These are phyloP conservation scores for Aspergillus nanangensis DNA, from an alignment of 495 filamentous ascomycete genomes.

Conservation along the genomic window DNA sequence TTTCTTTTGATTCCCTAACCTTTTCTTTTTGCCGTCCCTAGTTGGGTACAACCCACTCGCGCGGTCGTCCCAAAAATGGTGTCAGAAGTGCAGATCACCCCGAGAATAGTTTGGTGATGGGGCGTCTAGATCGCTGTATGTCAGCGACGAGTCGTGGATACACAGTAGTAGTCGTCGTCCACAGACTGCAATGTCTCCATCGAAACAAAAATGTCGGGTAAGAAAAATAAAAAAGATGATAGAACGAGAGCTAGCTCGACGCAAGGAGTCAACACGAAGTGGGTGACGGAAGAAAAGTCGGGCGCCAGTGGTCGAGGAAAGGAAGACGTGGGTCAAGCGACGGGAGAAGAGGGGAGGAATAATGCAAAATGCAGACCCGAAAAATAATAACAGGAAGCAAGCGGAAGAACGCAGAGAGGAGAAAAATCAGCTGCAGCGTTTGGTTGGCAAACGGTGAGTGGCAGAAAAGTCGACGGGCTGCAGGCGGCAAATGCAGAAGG, in stretches of 20 bases:
- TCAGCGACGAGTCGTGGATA: conserved; percentile 22
- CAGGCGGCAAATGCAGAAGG: too few relatives aligned
- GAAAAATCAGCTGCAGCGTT: not conserved
- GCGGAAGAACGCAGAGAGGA: not conserved
- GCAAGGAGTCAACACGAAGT: too few relatives aligned
- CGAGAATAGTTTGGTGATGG: conserved; percentile 14
- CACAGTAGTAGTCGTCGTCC: conserved; percentile 13
- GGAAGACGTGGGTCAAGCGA: not conserved
- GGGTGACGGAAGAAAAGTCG: conserved; percentile 3
- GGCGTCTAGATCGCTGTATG: conserved; percentile 24
- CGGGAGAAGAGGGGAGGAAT: too few relatives aligned
- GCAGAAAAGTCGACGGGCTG: conserved; percentile 1
- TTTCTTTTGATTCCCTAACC: conserved; percentile 4
- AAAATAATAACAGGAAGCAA: not conserved
- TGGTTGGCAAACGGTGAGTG: not conserved
- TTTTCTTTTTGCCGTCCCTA: not conserved
- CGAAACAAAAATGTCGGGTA: conserved; percentile 13
- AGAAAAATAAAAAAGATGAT: not conserved
- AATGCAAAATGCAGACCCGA: not conserved
- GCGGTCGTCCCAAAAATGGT: conserved; percentile 6
- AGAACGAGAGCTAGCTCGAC: conserved; percentile 8
- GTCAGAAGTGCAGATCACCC: conserved; percentile 15
- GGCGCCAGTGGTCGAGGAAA: conserved; percentile 6
- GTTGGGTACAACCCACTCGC: conserved; percentile 1
- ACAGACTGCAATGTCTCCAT: conserved; percentile 24